phyloP scores from a whole-genome alignment of 1,284 basidiomycete species.

The Rhodotorula sp. region DNA sequence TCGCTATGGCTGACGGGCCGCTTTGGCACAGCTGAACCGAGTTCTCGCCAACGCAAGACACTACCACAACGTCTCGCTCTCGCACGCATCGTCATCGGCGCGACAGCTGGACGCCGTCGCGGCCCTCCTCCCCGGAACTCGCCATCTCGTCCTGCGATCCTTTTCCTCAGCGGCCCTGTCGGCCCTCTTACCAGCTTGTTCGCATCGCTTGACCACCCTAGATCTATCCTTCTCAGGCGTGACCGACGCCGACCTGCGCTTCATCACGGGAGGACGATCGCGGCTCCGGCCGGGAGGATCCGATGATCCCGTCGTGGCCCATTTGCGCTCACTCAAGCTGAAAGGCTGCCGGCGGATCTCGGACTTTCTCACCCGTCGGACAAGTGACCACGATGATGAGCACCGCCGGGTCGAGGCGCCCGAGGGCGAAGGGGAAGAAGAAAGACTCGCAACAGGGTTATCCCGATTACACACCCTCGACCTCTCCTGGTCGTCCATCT shows the following conservation, averaged over 20 bases:
- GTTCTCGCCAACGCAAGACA: background rate
- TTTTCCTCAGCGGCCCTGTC: background rate
- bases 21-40: background rate
- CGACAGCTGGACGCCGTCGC: background rate
- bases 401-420: too few species aligned
- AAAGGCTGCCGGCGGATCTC: conserved; percentile 2
- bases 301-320: background rate
- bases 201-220: background rate
- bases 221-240: conserved; percentile 12
- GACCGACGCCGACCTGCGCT: background rate
- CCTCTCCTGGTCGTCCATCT: conserved; percentile 15
- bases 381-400: too few species aligned
- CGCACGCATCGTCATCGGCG: background rate
- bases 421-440: background rate
- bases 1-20: background rate
- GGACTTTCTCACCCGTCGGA: background rate
- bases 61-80: conserved; percentile 1
- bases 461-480: conserved; percentile 5
- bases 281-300: background rate
- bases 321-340: background rate
- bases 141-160: background rate
- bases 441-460: background rate
- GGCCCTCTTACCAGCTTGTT: background rate
- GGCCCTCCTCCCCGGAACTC: background rate
- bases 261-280: background rate